Evolutionary conservation across 768 basidiomycete species (phyloP).

Genomic region (Kwoniella dejecticola): DNA sequence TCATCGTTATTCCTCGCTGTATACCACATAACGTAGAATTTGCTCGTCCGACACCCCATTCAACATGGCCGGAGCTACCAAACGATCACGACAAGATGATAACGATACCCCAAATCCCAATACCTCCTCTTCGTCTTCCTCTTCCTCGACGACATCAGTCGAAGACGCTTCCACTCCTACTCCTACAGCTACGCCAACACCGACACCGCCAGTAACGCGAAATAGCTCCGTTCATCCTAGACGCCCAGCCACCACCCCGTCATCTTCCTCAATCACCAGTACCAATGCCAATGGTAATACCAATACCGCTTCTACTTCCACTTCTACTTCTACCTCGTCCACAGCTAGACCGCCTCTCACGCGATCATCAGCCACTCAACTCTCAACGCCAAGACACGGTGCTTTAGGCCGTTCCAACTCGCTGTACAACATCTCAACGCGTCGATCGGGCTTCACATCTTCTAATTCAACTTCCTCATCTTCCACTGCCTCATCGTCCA

Average conservation of each 20-base stretch:
- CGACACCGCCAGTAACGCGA: conserved; percentile 12
- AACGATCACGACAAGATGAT: conserved; percentile 27
- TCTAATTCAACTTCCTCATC: conserved; percentile 1
- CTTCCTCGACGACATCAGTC: not conserved
- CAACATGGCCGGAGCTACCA: conserved; percentile 24
- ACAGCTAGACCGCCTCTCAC: conserved; percentile 36
- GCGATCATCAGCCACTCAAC: conserved; percentile 32
- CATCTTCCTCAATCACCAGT: conserved; percentile 6
- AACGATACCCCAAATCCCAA: not conserved
- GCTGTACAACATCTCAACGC: conserved; percentile 32
- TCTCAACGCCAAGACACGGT: conserved; percentile 13
- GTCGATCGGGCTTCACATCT: conserved; percentile 15
- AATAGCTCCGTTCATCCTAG: conserved; percentile 1
- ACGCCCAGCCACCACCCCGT: conserved; percentile 7
- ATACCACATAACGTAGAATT: too few species aligned
- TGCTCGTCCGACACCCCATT: not conserved
- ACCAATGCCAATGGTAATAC: too few species aligned
- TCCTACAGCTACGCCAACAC: conserved; percentile 2
- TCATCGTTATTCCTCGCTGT: too few species aligned
- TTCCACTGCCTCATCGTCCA: not conserved
- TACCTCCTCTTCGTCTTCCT: conserved; percentile 3
- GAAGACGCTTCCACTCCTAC: conserved; percentile 19
- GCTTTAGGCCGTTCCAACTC: conserved; percentile 38
- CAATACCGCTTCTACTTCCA: too few species aligned
- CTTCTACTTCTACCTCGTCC: not conserved